Conservation (phyloP, 2,329 filamentous ascomycete species). For the Anisogramma anomala region DNA sequence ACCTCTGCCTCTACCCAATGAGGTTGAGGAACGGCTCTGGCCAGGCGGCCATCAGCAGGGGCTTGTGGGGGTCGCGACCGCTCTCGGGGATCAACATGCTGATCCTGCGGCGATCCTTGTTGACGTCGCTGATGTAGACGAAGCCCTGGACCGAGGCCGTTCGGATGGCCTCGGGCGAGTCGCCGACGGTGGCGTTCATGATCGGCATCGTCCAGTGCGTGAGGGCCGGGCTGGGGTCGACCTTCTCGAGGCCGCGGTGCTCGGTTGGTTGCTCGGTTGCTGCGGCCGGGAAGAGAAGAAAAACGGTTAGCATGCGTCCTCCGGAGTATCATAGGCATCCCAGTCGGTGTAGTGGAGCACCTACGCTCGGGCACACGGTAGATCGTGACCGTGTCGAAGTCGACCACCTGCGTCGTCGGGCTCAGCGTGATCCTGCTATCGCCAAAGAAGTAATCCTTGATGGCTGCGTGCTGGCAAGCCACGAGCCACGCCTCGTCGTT, state of each 20-base stretch:
- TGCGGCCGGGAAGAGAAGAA: too few relatives aligned
- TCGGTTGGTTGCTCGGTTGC: slow-evolving; percentile 23
- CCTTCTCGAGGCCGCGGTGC: slow-evolving; percentile 43
- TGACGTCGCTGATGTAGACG: slow-evolving; percentile 83
- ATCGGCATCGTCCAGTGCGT: slow-evolving; percentile 77
- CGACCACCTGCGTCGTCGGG: slow-evolving; percentile 75
- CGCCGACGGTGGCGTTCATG: slow-evolving; percentile 61
- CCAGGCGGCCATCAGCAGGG: slow-evolving; percentile 76
- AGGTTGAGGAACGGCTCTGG: slow-evolving; percentile 75
- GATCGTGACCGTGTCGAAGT: slow-evolving; percentile 62
- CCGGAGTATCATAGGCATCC: too few relatives aligned
- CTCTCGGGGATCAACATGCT: slow-evolving; percentile 75
- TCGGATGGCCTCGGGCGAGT: slow-evolving; percentile 59
- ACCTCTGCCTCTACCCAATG: slow-evolving; percentile 41
- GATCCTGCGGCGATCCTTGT: slow-evolving; percentile 70
- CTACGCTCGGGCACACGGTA: slow-evolving; percentile 56
- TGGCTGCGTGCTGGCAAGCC: slow-evolving; percentile 59
- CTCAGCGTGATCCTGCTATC: slow-evolving; percentile 64
- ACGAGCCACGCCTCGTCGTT: slow-evolving; percentile 66
- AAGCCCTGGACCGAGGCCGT: slow-evolving; percentile 84
- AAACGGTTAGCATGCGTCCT: too few relatives aligned
- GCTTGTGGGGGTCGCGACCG: slow-evolving; percentile 65
- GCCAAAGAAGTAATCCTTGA: slow-evolving; percentile 93
- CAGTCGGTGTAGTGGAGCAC: slow-evolving; percentile 20
- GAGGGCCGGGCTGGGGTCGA: slow-evolving; percentile 55